Conservation (phyloP, 192 early-diverging fungal genomes). For the Coemansia furcata region DNA sequence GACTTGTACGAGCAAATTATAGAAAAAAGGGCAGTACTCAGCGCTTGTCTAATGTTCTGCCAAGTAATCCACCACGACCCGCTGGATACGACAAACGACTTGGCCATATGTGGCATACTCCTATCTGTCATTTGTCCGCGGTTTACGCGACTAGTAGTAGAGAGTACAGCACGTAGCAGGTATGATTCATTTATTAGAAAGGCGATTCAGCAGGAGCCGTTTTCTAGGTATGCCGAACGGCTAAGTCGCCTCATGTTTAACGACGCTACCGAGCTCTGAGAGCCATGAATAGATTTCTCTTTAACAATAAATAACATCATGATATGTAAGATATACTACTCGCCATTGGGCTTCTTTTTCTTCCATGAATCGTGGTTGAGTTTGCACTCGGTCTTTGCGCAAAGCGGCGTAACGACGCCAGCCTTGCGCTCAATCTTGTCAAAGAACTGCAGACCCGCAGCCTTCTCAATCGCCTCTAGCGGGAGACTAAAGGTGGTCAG, state of each 20-base stretch:
- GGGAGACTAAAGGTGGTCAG: constrained; percentile 70
- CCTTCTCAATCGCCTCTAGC: constrained; percentile 70
- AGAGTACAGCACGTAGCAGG: not conserved
- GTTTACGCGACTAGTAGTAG: not conserved
- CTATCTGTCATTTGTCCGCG: not conserved
- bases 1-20: not conserved
- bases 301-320: not conserved
- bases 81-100: not conserved
- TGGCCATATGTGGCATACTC: constrained; percentile 3
- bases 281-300: not conserved
- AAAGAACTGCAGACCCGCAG: constrained; percentile 70
- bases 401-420: constrained; percentile 35
- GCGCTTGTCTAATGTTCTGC: not conserved
- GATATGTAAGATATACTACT: not conserved
- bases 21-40: not conserved
- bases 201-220: not conserved
- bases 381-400: constrained; percentile 38
- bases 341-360: constrained; percentile 16
- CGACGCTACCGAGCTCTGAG: not conserved
- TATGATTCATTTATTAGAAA: not conserved
- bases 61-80: not conserved
- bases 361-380: constrained; percentile 45
- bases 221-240: not conserved
- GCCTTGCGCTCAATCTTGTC: constrained; percentile 54
- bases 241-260: constrained; percentile 1